Evolutionary conservation across 495 filamentous ascomycete genomes (phyloP).

Genomic region (Xylaria sp.): DNA sequence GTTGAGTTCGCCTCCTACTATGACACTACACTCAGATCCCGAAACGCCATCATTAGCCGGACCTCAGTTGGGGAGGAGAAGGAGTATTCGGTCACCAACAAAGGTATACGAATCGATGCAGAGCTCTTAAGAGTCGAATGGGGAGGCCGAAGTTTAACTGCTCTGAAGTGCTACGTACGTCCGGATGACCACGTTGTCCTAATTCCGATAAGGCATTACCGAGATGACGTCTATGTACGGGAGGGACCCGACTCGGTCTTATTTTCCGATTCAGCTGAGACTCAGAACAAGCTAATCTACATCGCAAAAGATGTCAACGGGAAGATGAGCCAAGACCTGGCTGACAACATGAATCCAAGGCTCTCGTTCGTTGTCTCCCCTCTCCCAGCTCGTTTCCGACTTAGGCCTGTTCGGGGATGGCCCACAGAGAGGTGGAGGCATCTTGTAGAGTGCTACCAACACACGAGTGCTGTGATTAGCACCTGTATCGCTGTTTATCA

Average conservation of each 20-base stretch:
- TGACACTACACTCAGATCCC: neutral
- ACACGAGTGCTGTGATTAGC: neutral
- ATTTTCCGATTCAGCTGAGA: neutral
- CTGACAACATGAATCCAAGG: neutral
- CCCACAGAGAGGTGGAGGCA: neutral
- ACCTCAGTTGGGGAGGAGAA: neutral
- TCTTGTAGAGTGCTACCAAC: neutral
- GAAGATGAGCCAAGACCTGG: neutral
- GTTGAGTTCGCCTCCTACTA: neutral
- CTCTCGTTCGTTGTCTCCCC: neutral
- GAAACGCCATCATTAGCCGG: neutral
- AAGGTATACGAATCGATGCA: slow-evolving; percentile 8
- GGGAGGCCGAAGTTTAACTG: neutral
- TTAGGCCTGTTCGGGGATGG: neutral
- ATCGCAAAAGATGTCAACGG: neutral
- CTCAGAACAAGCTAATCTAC: neutral
- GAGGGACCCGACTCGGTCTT: neutral
- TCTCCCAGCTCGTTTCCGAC: neutral
- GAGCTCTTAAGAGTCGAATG: neutral
- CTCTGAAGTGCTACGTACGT: neutral
- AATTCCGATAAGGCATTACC: neutral
- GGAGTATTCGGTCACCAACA: slow-evolving; percentile 8
- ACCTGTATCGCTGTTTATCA: neutral
- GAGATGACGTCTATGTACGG: neutral
- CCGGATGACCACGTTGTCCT: neutral